Conservation (phyloP, 176 grass and related monocot genomes). For the Avena sativa region DNA sequence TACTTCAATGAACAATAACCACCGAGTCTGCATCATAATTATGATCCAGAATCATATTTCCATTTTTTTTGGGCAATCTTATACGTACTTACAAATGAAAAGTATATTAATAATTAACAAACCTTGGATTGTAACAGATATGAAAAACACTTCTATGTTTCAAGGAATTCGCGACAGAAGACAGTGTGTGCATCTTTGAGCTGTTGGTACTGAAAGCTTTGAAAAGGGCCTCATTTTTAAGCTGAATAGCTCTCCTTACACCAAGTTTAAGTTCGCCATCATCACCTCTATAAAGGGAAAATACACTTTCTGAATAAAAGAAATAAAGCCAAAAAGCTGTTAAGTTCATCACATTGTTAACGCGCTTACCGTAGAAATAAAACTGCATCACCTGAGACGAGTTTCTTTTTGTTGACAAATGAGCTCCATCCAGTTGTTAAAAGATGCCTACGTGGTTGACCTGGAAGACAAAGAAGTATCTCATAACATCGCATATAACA, state of each 20-base stretch:
- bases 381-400: slow-evolving; percentile 89
- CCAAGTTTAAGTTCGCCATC: slow-evolving; percentile 87
- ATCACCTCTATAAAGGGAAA: slow-evolving; percentile 64
- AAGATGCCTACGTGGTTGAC: slow-evolving; percentile 98
- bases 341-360: background rate
- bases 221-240: slow-evolving; percentile 69
- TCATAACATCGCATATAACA: slow-evolving; percentile 1
- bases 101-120: slow-evolving; percentile 25
- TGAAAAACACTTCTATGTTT: slow-evolving; percentile 62
- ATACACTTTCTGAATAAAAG: slow-evolving; percentile 28
- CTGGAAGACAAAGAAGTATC: slow-evolving; percentile 53
- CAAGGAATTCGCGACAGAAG: slow-evolving; percentile 65
- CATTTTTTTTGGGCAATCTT: background rate
- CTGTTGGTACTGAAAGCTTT: slow-evolving; percentile 48
- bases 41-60: background rate
- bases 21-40: background rate
- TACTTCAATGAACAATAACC: background rate
- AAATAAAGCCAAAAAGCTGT: background rate
- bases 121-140: slow-evolving; percentile 97
- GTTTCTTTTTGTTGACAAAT: slow-evolving; percentile 97
- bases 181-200: slow-evolving; percentile 43
- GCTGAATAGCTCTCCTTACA: slow-evolving; percentile 80
- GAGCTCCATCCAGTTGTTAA: slow-evolving; percentile 99
- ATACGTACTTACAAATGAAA: slow-evolving; percentile 2
- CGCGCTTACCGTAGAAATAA: slow-evolving; percentile 79